phyloP scores from a whole-genome alignment of 192 early-diverging fungal species.

The Entomortierella beljakovae region DNA sequence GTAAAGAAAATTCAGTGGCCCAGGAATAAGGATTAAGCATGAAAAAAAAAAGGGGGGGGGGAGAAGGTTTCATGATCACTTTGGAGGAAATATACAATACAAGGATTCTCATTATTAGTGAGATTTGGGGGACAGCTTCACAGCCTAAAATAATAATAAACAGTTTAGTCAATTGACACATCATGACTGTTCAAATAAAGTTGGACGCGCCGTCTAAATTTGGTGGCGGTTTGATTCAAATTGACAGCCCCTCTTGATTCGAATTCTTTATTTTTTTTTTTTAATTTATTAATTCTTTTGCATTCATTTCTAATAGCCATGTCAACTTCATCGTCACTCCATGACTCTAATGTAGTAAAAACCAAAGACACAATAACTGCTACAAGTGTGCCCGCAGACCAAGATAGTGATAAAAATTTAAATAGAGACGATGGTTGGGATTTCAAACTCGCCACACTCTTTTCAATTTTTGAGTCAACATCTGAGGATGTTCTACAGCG shows the following conservation, averaged over 20 bases:
- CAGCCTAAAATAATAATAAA: too few relatives aligned
- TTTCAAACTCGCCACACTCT: constrained; percentile 42
- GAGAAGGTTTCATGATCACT: too few relatives aligned
- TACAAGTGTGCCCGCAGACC: too few relatives aligned
- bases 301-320: background rate
- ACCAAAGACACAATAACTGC: background rate
- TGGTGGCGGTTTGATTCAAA: constrained; percentile 10
- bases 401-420: too few relatives aligned
- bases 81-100: too few relatives aligned
- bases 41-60: too few relatives aligned
- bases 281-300: background rate
- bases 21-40: too few relatives aligned
- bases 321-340: background rate
- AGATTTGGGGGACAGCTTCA: too few relatives aligned
- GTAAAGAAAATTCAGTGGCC: too few relatives aligned
- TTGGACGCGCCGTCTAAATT: background rate
- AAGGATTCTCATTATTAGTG: too few relatives aligned
- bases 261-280: background rate
- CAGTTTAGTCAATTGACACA: too few relatives aligned
- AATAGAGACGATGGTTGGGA: constrained; percentile 13
- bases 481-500: constrained; percentile 13
- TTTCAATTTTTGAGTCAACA: constrained; percentile 46
- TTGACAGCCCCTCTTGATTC: background rate
- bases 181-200: constrained; percentile 2
- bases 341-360: background rate